phyloP scores from a whole-genome alignment of 78 protist genomes.

The Acrasis kona region DNA sequence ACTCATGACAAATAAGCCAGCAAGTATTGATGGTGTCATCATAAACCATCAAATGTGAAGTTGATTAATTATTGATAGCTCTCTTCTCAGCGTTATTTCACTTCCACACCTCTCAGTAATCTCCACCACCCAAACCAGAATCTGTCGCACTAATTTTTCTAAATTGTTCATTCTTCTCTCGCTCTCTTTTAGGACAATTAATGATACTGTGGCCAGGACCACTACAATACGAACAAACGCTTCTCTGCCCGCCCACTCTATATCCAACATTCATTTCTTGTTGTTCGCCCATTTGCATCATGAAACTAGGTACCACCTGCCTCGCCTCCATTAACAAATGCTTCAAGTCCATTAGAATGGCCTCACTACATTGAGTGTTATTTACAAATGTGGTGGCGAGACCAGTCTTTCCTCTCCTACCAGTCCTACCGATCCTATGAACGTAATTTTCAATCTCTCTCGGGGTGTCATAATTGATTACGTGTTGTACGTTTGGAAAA shows the following conservation, averaged over 20 bases:
- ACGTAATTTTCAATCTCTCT: conserved; percentile 88
- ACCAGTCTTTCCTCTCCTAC: conserved; percentile 90
- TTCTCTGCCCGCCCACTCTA: neutral
- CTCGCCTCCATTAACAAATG: conserved; percentile 89
- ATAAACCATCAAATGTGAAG: no score
- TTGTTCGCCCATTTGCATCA: conserved; percentile 6
- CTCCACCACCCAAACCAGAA: no score
- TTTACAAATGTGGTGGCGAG: conserved; percentile 29
- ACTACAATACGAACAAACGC: conserved; percentile 86
- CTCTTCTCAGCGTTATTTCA: no score
- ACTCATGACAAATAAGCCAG: no score
- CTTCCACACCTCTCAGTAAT: no score
- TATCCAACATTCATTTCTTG: no score
- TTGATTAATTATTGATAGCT: no score
- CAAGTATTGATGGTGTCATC: no score
- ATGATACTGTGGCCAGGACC: conserved; percentile 91
- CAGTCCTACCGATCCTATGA: conserved; percentile 92
- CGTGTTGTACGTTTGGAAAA: conserved; percentile 86
- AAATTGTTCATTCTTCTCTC: no score
- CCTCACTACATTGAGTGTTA: conserved; percentile 34
- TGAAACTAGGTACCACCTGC: conserved; percentile 50
- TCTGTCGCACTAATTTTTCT: no score
- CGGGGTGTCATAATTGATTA: conserved; percentile 90
- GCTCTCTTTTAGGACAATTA: conserved; percentile 83
- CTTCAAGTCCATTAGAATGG: conserved; percentile 83